These are phyloP conservation scores for Blastocladiella emersonii DNA, from an alignment of 371 early-diverging fungal genomes.

Conservation along the genomic window DNA sequence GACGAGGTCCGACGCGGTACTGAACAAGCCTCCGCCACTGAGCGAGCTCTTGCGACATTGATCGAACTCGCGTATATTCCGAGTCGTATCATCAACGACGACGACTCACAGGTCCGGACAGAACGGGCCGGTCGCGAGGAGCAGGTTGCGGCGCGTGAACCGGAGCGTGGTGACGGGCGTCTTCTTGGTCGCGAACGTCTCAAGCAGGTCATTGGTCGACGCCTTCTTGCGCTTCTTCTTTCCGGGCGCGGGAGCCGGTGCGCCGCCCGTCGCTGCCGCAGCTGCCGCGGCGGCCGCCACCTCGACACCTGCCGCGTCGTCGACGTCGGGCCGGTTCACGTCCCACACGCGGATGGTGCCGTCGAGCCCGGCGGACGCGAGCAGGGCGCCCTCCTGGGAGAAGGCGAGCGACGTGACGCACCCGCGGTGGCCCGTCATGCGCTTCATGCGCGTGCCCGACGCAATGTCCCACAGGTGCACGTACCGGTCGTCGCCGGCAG, in stretches of 20 bases:
- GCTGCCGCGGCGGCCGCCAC: constrained; percentile 2
- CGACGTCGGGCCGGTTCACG: constrained; percentile 42
- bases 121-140: constrained; percentile 35
- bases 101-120: too few relatives aligned
- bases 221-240: background rate
- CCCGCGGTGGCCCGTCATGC: constrained; percentile 69
- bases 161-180: constrained; percentile 81
- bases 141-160: constrained; percentile 82
- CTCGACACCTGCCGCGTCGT: constrained; percentile 5
- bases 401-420: constrained; percentile 82
- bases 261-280: background rate
- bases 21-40: too few relatives aligned
- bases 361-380: constrained; percentile 86
- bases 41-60: too few relatives aligned
- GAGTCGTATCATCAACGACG: too few relatives aligned
- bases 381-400: constrained; percentile 62
- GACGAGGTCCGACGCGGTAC: background rate
- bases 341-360: constrained; percentile 93
- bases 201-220: constrained; percentile 40
- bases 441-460: constrained; percentile 63
- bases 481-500: constrained; percentile 76
- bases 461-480: constrained; percentile 97
- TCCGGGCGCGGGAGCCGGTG: too few relatives aligned
- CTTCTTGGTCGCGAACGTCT: constrained; percentile 77
- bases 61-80: too few relatives aligned